Evolutionary conservation across 495 filamentous ascomycete genomes (phyloP), one percentile per base, ranked within the genome.

Genomic region (Hyaloscypha variabilis): DNA sequence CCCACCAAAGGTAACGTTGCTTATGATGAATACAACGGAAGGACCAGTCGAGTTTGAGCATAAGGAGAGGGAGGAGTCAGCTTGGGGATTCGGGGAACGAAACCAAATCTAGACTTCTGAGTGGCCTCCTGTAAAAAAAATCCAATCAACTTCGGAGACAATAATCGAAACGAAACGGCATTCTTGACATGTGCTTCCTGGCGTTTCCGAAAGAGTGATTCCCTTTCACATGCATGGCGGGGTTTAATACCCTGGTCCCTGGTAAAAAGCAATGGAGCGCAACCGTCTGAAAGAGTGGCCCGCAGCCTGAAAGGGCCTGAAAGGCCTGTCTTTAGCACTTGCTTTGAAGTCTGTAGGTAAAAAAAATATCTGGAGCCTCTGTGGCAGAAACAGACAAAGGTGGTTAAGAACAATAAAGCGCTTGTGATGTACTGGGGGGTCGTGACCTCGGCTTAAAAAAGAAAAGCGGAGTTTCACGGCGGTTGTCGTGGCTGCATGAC

Each of bases 371-470:
- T 1, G 39, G 39, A 10, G 39, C 11, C 10, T 1, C 0, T 17
- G 6, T 10, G 13, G 39, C 6, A 13, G 31, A 34, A 34, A 4
- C 4, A 34, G 31, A 34, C 8, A 34, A 34, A 34, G 13, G 31
- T 34, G 13, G 13, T 3, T n/a, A n/a, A n/a, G n/a, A n/a, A n/a
- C n/a, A n/a, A n/a, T n/a, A n/a, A 34, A 34, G 31, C 6, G 31
- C 31, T 13, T 13, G 31, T 34, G 1, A 34, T 34, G 31, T 34
- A 13, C 31, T 34, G 31, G 6, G 39, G 25, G 51, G 51, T 24
- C 51, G 51, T 54, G 39, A 46, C 51, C 51, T 54, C 51, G 51
- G 51, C 51, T 25, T 54, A 28, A 54, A 28, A 51, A 54, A 3
- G 8, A 54, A 54, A 24, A 24, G 51, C 4, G 51, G 51, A 6